These are phyloP conservation scores for Pseudogymnoascus sp. DNA, from an alignment of 2,329 filamentous ascomycete species.

Conservation along the genomic window DNA sequence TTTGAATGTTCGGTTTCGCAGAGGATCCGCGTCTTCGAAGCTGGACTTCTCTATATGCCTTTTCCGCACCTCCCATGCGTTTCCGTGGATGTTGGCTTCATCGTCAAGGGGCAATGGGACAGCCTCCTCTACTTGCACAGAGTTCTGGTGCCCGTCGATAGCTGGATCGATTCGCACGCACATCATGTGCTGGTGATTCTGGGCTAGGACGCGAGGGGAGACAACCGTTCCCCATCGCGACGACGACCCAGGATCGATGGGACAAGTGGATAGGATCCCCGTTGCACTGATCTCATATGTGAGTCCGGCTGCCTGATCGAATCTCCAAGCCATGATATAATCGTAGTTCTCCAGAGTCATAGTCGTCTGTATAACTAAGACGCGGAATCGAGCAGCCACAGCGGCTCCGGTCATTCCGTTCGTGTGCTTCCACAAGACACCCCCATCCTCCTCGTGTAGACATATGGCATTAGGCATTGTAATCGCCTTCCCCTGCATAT, in stretches of 20 bases:
- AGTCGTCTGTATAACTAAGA: constrained; percentile 57
- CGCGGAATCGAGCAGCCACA: constrained; percentile 51
- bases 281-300: constrained; percentile 57
- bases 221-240: constrained; percentile 58
- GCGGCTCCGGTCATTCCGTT: constrained; percentile 43
- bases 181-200: constrained; percentile 68
- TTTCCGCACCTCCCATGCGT: neutral
- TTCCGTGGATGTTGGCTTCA: constrained; percentile 28
- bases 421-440: constrained; percentile 54
- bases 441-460: constrained; percentile 60
- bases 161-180: constrained; percentile 50
- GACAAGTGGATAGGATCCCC: constrained; percentile 49
- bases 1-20: neutral
- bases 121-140: constrained; percentile 44
- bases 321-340: constrained; percentile 59
- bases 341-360: constrained; percentile 62
- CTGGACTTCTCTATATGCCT: constrained; percentile 30
- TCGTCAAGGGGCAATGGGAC: constrained; percentile 45
- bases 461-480: constrained; percentile 53
- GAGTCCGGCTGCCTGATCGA: constrained; percentile 58
- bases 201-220: constrained; percentile 55
- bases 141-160: constrained; percentile 44
- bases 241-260: constrained; percentile 49
- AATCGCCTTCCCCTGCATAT: constrained; percentile 47
- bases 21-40: constrained; percentile 35